Conservation (phyloP, 2,329 filamentous ascomycete genomes). For the Decorospora gaudefroyi region DNA sequence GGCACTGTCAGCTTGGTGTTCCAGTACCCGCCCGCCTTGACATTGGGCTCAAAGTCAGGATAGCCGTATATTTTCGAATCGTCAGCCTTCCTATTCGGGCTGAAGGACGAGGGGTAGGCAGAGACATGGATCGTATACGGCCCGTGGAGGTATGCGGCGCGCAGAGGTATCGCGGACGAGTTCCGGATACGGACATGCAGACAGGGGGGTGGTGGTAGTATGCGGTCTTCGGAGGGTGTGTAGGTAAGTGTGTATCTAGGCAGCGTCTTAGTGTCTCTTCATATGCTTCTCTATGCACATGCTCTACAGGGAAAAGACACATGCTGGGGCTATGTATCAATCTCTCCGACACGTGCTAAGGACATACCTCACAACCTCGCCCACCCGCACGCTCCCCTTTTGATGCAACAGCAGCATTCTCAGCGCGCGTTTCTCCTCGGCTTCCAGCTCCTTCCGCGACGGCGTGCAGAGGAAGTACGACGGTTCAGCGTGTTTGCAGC, state of each 20-base stretch:
- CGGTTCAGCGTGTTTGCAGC: constrained; percentile 32
- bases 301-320: neutral
- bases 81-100: constrained; percentile 78
- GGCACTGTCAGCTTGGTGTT: constrained; percentile 79
- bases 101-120: constrained; percentile 80
- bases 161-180: constrained; percentile 83
- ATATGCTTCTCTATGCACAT: neutral
- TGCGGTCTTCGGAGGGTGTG: constrained; percentile 83
- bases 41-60: constrained; percentile 92
- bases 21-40: constrained; percentile 92
- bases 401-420: constrained; percentile 90
- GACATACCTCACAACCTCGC: constrained; percentile 80
- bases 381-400: constrained; percentile 87
- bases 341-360: constrained; percentile 1
- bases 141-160: constrained; percentile 94
- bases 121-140: constrained; percentile 90
- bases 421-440: constrained; percentile 39
- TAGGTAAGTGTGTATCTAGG: constrained; percentile 81
- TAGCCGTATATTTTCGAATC: constrained; percentile 71
- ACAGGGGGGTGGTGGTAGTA: constrained; percentile 79
- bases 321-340: neutral
- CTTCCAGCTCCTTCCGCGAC: constrained; percentile 42
- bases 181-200: constrained; percentile 90
- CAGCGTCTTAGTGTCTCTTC: constrained; percentile 4
- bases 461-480: constrained; percentile 43